These are phyloP conservation scores for Rostrohypoxylon terebratum DNA, from an alignment of 495 filamentous ascomycete genomes.

Conservation along the genomic window DNA sequence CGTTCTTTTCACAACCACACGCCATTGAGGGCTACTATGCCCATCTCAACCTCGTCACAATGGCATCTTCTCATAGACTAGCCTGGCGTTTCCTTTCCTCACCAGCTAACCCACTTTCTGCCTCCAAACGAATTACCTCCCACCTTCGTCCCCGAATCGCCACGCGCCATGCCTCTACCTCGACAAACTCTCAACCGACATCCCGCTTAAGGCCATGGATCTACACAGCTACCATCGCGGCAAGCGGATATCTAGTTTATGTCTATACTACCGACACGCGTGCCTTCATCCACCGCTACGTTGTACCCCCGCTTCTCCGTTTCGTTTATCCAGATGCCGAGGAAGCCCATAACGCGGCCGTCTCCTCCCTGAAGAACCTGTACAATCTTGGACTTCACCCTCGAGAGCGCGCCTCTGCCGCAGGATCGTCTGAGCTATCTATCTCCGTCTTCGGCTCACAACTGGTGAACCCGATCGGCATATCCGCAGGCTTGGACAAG, in stretches of 20 bases:
- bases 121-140: constrained; percentile 38
- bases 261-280: constrained; percentile 91
- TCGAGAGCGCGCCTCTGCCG: constrained; percentile 69
- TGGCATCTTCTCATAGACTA: constrained; percentile 55
- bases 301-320: constrained; percentile 79
- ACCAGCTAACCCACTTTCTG: constrained; percentile 46
- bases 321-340: constrained; percentile 84
- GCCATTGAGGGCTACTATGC: constrained; percentile 58
- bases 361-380: constrained; percentile 73
- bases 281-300: constrained; percentile 83
- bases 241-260: constrained; percentile 61
- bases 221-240: constrained; percentile 66
- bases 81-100: constrained; percentile 47
- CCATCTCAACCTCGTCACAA: constrained; percentile 45
- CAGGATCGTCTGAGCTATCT: constrained; percentile 47
- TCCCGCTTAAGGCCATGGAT: constrained; percentile 63
- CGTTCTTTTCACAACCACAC: constrained; percentile 13
- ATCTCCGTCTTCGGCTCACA: constrained; percentile 80
- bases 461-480: constrained; percentile 87
- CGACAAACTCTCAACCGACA: constrained; percentile 49
- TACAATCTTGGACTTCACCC: constrained; percentile 75
- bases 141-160: constrained; percentile 34
- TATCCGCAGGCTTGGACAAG: constrained; percentile 94
- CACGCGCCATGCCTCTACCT: constrained; percentile 55
- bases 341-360: constrained; percentile 86